These are phyloP conservation scores for Chaetomium cochliodes DNA, from an alignment of 495 filamentous ascomycete genomes.

Conservation along the genomic window DNA sequence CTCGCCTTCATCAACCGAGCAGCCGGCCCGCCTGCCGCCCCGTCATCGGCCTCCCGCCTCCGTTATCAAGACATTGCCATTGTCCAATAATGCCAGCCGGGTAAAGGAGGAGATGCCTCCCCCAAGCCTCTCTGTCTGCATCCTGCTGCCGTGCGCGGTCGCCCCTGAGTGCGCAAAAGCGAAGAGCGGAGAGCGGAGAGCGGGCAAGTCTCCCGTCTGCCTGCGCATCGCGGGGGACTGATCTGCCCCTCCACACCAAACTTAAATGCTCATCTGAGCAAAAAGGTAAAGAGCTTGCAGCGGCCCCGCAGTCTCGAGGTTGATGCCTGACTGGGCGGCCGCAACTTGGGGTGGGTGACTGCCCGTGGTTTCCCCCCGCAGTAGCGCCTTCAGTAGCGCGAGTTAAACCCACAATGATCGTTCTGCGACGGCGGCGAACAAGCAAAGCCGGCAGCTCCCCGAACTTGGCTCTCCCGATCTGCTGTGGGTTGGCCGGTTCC, in stretches of 20 bases:
- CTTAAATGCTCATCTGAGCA: constrained; percentile 13
- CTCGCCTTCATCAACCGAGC: constrained; percentile 11
- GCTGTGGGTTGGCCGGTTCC: background rate
- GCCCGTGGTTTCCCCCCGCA: background rate
- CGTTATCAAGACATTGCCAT: constrained; percentile 14
- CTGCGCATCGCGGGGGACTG: background rate
- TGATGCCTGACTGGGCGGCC: background rate
- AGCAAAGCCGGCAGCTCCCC: background rate
- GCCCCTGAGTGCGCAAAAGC: background rate
- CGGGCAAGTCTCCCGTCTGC: background rate
- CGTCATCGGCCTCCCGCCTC: background rate
- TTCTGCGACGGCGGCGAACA: background rate
- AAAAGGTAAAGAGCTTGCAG: constrained; percentile 4
- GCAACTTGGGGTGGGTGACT: background rate
- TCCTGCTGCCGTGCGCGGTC: too few relatives aligned
- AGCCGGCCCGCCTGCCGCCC: constrained; percentile 1
- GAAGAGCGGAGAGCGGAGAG: background rate
- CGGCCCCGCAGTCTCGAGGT: background rate
- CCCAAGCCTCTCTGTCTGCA: background rate
- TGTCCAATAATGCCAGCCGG: constrained; percentile 10
- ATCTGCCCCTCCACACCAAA: background rate
- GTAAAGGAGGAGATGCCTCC: background rate
- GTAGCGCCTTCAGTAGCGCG: too few relatives aligned
- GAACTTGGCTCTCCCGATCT: background rate
- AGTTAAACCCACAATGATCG: background rate